These are phyloP conservation scores for Chiua virens DNA, from an alignment of 768 basidiomycete species.

Conservation along the genomic window DNA sequence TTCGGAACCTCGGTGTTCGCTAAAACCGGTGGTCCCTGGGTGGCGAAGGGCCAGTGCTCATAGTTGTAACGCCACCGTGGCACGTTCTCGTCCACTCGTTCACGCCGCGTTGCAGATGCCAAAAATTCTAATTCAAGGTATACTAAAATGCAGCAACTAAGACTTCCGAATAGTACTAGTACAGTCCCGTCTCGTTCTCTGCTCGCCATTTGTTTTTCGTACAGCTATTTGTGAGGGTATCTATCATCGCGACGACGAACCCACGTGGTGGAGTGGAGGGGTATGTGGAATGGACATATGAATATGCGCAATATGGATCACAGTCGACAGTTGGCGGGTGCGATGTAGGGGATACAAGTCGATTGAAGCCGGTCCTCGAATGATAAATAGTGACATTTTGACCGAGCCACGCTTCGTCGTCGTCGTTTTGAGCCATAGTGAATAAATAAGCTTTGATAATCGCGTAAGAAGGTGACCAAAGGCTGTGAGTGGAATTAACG, in stretches of 20 bases:
- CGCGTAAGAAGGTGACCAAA: constrained; percentile 19
- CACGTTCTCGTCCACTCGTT: background rate
- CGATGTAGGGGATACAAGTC: constrained; percentile 32
- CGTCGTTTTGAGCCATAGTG: constrained; percentile 28
- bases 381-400: constrained; percentile 30
- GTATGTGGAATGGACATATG: constrained; percentile 21
- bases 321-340: constrained; percentile 24
- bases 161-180: constrained; percentile 31
- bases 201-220: constrained; percentile 25
- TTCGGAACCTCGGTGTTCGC: constrained; percentile 17
- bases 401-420: constrained; percentile 20
- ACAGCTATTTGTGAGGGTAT: constrained; percentile 30
- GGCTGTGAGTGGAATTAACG: constrained; percentile 4
- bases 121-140: constrained; percentile 39
- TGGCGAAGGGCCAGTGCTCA: constrained; percentile 16
- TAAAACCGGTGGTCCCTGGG: constrained; percentile 20
- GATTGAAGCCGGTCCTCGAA: constrained; percentile 11
- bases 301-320: constrained; percentile 31
- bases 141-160: constrained; percentile 32
- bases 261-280: constrained; percentile 11
- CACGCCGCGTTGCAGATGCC: constrained; percentile 16
- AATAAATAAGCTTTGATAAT: constrained; percentile 31
- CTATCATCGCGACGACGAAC: constrained; percentile 34
- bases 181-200: constrained; percentile 31
- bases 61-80: no score